Evolutionary conservation across 805 yeast species (phyloP).

Genomic region (Saturnispora silvae): DNA sequence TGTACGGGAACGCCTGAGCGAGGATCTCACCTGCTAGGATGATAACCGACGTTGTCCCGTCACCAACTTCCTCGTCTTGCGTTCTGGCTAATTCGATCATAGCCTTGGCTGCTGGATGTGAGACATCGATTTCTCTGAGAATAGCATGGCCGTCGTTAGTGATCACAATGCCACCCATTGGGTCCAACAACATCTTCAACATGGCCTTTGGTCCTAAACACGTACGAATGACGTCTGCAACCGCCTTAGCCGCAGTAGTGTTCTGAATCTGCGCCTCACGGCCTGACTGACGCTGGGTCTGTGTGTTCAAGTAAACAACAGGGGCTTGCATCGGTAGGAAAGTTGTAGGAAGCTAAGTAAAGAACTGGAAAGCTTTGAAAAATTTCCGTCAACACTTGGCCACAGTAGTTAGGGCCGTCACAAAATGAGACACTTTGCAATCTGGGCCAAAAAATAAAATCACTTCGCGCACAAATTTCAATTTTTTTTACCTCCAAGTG

Average conservation of each 20-base stretch:
- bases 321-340: slow-evolving; percentile 83
- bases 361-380: neutral
- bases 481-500: slow-evolving; percentile 3
- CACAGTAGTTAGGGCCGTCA: no score
- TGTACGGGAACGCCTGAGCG: slow-evolving; percentile 90
- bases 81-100: slow-evolving; percentile 96
- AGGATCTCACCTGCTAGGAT: slow-evolving; percentile 94
- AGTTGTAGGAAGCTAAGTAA: no score
- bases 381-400: no score
- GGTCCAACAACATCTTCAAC: slow-evolving; percentile 96
- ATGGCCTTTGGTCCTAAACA: slow-evolving; percentile 98
- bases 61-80: slow-evolving; percentile 91
- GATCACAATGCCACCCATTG: slow-evolving; percentile 90
- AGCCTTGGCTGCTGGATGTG: slow-evolving; percentile 98
- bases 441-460: no score
- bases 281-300: slow-evolving; percentile 89
- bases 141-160: slow-evolving; percentile 99
- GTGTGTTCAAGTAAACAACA: slow-evolving; percentile 74
- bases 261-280: slow-evolving; percentile 95
- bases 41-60: slow-evolving; percentile 92
- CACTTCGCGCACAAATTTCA: no score
- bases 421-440: no score
- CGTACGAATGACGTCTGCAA: slow-evolving; percentile 93
- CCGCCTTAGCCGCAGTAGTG: slow-evolving; percentile 99
- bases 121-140: slow-evolving; percentile 89